Base-by-base conservation (phyloP, 2,329 filamentous ascomycete genomes). In the Didymellaceae sp. region DNA sequence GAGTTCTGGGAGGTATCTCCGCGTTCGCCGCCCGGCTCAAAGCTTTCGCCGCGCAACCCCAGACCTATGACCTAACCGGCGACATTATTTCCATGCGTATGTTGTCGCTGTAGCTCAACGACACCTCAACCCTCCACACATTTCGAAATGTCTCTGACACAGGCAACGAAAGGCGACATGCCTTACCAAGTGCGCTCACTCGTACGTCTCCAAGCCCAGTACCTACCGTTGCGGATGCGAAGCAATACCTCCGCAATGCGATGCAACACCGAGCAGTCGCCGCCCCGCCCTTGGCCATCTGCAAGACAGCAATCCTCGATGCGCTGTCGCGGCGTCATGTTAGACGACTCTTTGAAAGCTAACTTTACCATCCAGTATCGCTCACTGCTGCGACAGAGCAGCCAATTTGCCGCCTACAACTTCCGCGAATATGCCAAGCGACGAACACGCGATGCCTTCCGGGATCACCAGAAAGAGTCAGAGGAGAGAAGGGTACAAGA, bases 391-490 rank as follows among this genome's bases (percentile, higher is more conserved):
- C 89, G 92, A 64, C 89, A 94, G 74, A 86, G 91, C 56, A 82
- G 83, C 55, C 89, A 96, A 70, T 97, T 99, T 75, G 85, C 91
- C 56, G 86, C 89, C 63, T 99, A 97, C 81, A 99, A 97, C 78
- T 99, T 97, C 82, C 86, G 94, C 77, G 93, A 97, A 74, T 99
- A 99, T 76, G 92, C 94, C 45, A 89, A 87, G 76, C 87, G 94
- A 70, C 85, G 93, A 74, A 96, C 94, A 72, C 84, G 84, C 72
- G 94, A 97, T 79, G 87, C 90, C 4, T 99, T 97, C 75, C 84
- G 88, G 65, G 91, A 96, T 73, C 83, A 95, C 74, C 82, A 85
- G 74, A 72, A 75, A 47, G 87, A 91, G 66, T 78, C 84, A 35
- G 94, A 97, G 69, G 81, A 85, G 59, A 81, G 90, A 57, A 81